Evolutionary conservation across 2,329 filamentous ascomycete genomes (phyloP).

Genomic region (Arthrinium phaeospermum): DNA sequence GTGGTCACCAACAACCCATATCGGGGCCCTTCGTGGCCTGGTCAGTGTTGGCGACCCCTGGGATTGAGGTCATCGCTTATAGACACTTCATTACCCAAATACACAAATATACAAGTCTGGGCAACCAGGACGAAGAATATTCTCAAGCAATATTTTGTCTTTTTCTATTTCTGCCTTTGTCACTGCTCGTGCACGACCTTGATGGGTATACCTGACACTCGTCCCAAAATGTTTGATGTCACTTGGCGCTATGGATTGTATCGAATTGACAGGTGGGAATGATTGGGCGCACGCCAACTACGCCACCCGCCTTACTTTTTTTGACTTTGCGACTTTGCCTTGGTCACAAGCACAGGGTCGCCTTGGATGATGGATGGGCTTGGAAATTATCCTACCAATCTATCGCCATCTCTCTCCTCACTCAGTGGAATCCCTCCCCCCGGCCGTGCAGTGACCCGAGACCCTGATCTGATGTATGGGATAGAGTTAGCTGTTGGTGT

Average conservation of each 20-base stretch:
- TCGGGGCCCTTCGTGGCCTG: neutral
- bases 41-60: slow-evolving; percentile 28
- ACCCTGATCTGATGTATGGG: slow-evolving; percentile 9
- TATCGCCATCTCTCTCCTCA: neutral
- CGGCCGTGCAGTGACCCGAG: neutral
- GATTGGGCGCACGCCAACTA: slow-evolving; percentile 24
- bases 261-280: slow-evolving; percentile 32
- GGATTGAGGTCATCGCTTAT: slow-evolving; percentile 27
- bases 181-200: neutral
- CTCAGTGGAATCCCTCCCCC: neutral
- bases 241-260: neutral
- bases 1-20: slow-evolving; percentile 29
- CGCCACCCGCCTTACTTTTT: slow-evolving; percentile 41
- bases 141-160: neutral
- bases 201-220: neutral
- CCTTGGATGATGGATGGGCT: neutral
- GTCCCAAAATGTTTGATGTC: neutral
- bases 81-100: slow-evolving; percentile 37
- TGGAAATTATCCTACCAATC: neutral
- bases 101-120: slow-evolving; percentile 30
- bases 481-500: neutral
- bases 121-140: slow-evolving; percentile 4
- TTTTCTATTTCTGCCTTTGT: neutral
- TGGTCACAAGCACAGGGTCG: neutral
- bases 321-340: neutral